Percentiles rank a stretch among this genome's conserved stretches.
These are phyloP conservation scores for Candida nanaspora DNA, from an alignment of 805 yeast species.

Conservation along the genomic window DNA sequence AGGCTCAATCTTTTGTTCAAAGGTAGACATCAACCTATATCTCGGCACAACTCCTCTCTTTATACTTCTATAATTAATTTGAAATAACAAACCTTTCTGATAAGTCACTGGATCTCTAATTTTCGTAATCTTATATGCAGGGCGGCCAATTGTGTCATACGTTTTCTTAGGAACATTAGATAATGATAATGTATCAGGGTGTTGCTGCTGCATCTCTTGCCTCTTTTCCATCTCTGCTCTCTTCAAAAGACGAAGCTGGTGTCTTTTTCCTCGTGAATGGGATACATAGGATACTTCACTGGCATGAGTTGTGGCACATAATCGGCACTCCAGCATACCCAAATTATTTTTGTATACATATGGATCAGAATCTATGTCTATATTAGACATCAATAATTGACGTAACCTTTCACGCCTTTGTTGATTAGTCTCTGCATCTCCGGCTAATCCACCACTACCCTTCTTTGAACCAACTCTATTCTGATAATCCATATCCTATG, in stretches of 20 bases:
- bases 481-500: slow-evolving; percentile 67
- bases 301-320: slow-evolving; percentile 78
- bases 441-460: slow-evolving; percentile 88
- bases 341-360: slow-evolving; percentile 76
- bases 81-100: slow-evolving; percentile 59
- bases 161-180: slow-evolving; percentile 37
- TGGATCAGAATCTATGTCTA: slow-evolving; percentile 62
- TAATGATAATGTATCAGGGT: slow-evolving; percentile 14
- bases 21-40: slow-evolving; percentile 70
- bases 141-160: slow-evolving; percentile 62
- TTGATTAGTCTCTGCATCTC: slow-evolving; percentile 58
- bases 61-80: slow-evolving; percentile 48
- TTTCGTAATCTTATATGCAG: slow-evolving; percentile 62
- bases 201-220: not conserved
- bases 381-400: slow-evolving; percentile 45
- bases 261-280: slow-evolving; percentile 81
- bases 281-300: slow-evolving; percentile 75
- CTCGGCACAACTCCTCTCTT: slow-evolving; percentile 44
- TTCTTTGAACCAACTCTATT: slow-evolving; percentile 85
- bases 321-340: slow-evolving; percentile 78
- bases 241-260: slow-evolving; percentile 62
- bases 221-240: slow-evolving; percentile 38
- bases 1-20: slow-evolving; percentile 50
- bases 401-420: slow-evolving; percentile 63
- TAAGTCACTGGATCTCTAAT: slow-evolving; percentile 54